phyloP scores from a whole-genome alignment of 176 grass and related monocot species.

The Eremochloa ophiuroides region DNA sequence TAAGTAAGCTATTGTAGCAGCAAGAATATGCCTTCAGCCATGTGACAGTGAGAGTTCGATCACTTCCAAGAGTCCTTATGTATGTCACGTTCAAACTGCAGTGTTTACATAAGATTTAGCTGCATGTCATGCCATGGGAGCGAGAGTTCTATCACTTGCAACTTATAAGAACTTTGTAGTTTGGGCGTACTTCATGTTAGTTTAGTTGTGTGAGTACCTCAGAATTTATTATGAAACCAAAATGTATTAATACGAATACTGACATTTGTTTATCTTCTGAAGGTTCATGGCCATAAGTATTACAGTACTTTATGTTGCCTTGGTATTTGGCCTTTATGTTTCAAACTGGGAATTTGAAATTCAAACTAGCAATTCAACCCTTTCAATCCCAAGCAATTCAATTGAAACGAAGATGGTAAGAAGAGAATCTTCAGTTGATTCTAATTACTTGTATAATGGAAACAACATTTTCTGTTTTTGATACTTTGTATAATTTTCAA shows the following conservation, averaged over 20 bases:
- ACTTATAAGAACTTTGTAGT: neutral
- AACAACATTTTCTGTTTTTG: neutral
- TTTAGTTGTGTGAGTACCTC: neutral
- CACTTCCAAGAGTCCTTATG: neutral
- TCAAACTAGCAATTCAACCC: slow-evolving; percentile 52
- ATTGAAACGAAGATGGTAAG: slow-evolving; percentile 54
- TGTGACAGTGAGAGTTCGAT: neutral
- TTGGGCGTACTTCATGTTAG: neutral
- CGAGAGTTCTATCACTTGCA: too few relatives aligned
- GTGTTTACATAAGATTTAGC: neutral
- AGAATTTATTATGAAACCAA: slow-evolving; percentile 9
- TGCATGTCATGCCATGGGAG: too few relatives aligned
- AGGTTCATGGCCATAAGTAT: slow-evolving; percentile 67
- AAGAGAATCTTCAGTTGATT: neutral
- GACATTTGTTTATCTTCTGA: slow-evolving; percentile 37
- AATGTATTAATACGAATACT: slow-evolving; percentile 3
- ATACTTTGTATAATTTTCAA: neutral
- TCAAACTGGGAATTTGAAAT: slow-evolving; percentile 78
- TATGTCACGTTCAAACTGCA: neutral
- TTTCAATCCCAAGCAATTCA: slow-evolving; percentile 31
- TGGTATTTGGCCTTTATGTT: slow-evolving; percentile 81
- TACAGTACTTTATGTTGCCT: slow-evolving; percentile 56
- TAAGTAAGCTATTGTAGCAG: neutral
- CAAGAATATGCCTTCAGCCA: neutral
- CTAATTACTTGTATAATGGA: neutral